Conservation (phyloP, 176 grass and related monocot genomes). For the Rhynchospora breviuscula region DNA sequence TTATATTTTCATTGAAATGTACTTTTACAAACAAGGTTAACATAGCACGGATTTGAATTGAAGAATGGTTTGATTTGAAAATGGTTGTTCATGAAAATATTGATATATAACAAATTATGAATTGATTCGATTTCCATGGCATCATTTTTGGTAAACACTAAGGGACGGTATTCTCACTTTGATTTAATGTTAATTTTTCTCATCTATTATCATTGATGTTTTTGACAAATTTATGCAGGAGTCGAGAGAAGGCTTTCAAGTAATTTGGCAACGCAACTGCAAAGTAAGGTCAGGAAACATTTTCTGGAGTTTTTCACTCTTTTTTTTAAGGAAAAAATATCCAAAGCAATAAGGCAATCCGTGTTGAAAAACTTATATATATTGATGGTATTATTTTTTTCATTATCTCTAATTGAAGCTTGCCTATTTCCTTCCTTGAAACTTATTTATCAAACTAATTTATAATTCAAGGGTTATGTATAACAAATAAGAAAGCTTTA, state of each 20-base stretch:
- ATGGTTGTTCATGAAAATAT: neutral
- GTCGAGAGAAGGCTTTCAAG: neutral
- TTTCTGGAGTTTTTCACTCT: neutral
- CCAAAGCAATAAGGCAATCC: neutral
- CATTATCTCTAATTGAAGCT: neutral
- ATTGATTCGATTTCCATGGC: neutral
- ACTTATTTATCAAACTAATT: neutral
- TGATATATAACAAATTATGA: neutral
- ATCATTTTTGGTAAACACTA: neutral
- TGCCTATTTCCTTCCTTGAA: neutral
- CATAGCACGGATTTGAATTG: neutral
- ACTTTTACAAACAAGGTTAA: neutral
- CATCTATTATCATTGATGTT: neutral
- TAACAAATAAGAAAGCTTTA: neutral
- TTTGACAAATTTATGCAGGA: neutral
- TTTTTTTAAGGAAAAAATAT: neutral
- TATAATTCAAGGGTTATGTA: neutral
- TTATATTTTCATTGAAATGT: neutral
- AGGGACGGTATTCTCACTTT: neutral
- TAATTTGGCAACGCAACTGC: constrained; percentile 2
- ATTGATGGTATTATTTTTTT: neutral
- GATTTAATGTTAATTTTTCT: neutral
- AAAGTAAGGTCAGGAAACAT: constrained; percentile 8
- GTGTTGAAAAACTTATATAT: neutral
- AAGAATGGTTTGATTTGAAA: neutral